These are phyloP conservation scores for Fagus crenata DNA, from an alignment of 306 rosid genomes.

Conservation along the genomic window DNA sequence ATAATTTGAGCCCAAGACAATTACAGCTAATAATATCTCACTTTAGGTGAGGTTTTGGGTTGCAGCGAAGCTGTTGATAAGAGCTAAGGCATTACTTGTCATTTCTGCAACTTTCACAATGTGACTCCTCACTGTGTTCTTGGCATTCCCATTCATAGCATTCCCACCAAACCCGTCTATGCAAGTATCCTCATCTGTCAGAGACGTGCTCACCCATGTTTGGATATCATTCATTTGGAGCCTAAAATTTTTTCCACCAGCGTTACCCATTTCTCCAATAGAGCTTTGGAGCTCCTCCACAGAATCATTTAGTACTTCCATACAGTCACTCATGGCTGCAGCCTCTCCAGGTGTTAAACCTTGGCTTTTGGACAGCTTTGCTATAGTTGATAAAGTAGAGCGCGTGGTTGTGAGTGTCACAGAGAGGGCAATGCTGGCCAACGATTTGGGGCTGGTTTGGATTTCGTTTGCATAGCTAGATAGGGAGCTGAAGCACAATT, in stretches of 20 bases:
- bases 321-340: conserved; percentile 36
- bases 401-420: conserved; percentile 30
- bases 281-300: conserved; percentile 33
- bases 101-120: conserved; percentile 32
- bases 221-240: conserved; percentile 36
- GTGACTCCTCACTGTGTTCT: conserved; percentile 24
- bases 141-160: conserved; percentile 8
- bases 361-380: conserved; percentile 22
- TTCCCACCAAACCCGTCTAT: conserved; percentile 38
- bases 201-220: conserved; percentile 50
- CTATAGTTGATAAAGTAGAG: conserved; percentile 12
- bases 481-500: conserved; percentile 40
- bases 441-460: conserved; percentile 36
- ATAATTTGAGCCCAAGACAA: background rate
- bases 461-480: conserved; percentile 38
- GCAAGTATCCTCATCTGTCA: conserved; percentile 46
- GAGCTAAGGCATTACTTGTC: conserved; percentile 48
- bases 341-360: conserved; percentile 35
- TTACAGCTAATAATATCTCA: background rate
- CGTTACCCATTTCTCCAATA: conserved; percentile 21
- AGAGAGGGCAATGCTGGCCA: conserved; percentile 39
- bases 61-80: conserved; percentile 42
- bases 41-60: background rate
- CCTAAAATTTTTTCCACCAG: conserved; percentile 14
- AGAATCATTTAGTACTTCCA: conserved; percentile 37